Conservation (phyloP, 2,329 filamentous ascomycete species). For the Calonectria honghensis region DNA sequence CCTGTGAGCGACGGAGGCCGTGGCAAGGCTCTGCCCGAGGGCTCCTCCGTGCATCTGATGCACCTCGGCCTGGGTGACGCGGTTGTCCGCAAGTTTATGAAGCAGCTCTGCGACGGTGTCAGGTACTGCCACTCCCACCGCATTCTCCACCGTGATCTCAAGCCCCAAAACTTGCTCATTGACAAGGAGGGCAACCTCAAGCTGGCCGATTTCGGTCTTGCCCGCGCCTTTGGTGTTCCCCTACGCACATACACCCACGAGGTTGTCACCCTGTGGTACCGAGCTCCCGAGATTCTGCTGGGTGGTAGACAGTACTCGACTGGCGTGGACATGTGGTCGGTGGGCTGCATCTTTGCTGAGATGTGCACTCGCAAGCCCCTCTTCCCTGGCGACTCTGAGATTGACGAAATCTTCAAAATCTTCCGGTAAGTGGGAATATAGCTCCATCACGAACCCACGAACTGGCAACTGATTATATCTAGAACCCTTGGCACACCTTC, state of each 20-base stretch:
- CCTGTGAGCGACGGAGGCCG: conserved; percentile 89
- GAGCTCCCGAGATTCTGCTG: conserved; percentile 91
- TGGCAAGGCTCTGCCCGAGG: conserved; percentile 89
- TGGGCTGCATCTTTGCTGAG: conserved; percentile 95
- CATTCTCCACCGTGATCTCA: conserved; percentile 90
- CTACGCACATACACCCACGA: conserved; percentile 95
- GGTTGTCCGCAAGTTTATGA: conserved; percentile 96
- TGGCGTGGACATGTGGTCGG: conserved; percentile 96
- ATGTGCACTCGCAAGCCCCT: conserved; percentile 96
- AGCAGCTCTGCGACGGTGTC: conserved; percentile 88
- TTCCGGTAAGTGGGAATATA: conserved; percentile 79
- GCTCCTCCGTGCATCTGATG: conserved; percentile 77
- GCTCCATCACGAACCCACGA: too few species aligned
- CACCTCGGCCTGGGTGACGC: conserved; percentile 83
- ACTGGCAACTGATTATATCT: conserved; percentile 38
- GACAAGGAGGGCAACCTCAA: conserved; percentile 91
- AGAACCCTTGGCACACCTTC: conserved; percentile 88
- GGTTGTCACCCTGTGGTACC: conserved; percentile 96
- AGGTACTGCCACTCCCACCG: conserved; percentile 93
- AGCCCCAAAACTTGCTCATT: conserved; percentile 93
- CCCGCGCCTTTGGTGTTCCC: conserved; percentile 92
- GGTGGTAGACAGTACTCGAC: conserved; percentile 95
- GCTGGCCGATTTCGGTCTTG: conserved; percentile 91
- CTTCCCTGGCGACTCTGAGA: conserved; percentile 90
- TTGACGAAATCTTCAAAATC: conserved; percentile 68